Percentiles rank a stretch among this genome's conserved stretches.
phyloP scores from a whole-genome alignment of 257 asterid species.

The Gentiana straminea region DNA sequence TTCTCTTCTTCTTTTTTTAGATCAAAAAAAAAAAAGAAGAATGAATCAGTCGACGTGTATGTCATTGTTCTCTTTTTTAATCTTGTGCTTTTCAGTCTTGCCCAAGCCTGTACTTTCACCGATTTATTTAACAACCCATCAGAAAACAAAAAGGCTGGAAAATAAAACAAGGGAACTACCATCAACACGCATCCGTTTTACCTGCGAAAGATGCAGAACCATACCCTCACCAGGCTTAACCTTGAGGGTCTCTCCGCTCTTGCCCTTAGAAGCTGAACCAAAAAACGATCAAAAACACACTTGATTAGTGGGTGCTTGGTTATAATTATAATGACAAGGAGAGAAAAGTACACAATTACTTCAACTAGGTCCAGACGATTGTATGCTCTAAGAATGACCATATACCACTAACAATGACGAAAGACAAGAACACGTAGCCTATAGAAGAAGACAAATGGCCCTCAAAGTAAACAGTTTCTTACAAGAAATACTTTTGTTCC shows the following conservation, averaged over 20 bases:
- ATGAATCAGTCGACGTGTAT: too few relatives aligned
- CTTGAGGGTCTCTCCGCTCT: constrained; percentile 39
- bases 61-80: too few relatives aligned
- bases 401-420: too few relatives aligned
- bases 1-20: constrained; percentile 44
- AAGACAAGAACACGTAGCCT: too few relatives aligned
- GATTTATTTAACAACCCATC: background rate
- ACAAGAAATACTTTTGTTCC: too few relatives aligned
- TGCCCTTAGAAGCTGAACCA: constrained; percentile 50
- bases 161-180: background rate
- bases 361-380: too few relatives aligned
- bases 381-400: too few relatives aligned
- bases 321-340: too few relatives aligned
- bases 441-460: too few relatives aligned
- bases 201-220: constrained; percentile 83
- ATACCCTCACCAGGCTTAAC: constrained; percentile 42
- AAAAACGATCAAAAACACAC: background rate
- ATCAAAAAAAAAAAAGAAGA: constrained; percentile 23
- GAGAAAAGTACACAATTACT: too few relatives aligned
- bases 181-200: background rate
- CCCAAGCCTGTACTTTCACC: constrained; percentile 30
- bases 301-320: background rate
- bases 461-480: too few relatives aligned
- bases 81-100: too few relatives aligned
- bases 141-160: constrained; percentile 1